Evolutionary conservation across 352 stramenopile genomes (phyloP), one percentile per base, ranked within the genome.

Genomic region (Phytopythium delawarense): DNA sequence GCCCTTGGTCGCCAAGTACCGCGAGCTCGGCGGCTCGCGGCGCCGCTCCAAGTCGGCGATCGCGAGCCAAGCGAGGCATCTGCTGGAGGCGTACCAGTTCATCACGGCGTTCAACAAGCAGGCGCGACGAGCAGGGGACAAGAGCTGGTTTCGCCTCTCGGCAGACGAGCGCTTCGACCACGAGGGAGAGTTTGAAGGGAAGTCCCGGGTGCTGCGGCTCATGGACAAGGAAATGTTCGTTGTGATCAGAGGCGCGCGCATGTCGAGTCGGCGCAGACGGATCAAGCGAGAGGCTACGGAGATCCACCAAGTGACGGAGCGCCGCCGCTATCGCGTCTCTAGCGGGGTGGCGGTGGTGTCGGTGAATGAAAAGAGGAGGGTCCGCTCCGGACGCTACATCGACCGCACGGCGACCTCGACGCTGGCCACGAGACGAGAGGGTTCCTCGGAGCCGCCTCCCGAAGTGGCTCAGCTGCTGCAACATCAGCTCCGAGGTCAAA

Each of bases 141-240:
- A 35, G 23, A 13, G 23, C 23, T 53, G 48, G 48, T 53, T 53
- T 23, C 48, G 37, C 7, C 23, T 20, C 8, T 53, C 48, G 2
- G 18, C 42, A 9, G 42, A 49, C 18, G 42, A 49, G 18, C 42
- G 42, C 4, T n/a, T 49, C 1, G 20, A 3, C 20, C 16, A 25
- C 7, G 42, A 49, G 42, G 20, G 42, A 25, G 7, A 12, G 20
- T 49, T 49, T 9, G 20, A 9, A 7, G 42, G 42, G 20, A 25
- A 2, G 1, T 8, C 20, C 20, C 18, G 20, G 20, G 7, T 49
- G 18, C 42, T 49, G 42, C 42, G 42, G 42, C 42, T 15, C 20
- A 49, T 49, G 42, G 42, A 49, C 42, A 49, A 49, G 42, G 25
- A 49, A 7, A 49, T 49, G 42, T 49, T 49, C 20, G 18, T 49